Evolutionary conservation across 257 asterid genomes (phyloP).

Genomic region (Handroanthus guayacan): DNA sequence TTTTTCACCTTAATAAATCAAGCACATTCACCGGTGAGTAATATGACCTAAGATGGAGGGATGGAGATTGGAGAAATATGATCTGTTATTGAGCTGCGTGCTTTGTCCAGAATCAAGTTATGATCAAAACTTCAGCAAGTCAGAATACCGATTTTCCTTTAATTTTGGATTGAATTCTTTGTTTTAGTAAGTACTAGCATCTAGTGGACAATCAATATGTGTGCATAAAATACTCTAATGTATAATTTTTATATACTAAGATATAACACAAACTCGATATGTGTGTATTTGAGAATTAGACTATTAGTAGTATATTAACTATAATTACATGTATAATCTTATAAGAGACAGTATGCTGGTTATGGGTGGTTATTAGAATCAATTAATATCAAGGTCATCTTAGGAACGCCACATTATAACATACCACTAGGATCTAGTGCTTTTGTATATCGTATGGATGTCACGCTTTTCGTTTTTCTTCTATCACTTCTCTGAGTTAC

Average conservation of each 20-base stretch:
- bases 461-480: neutral
- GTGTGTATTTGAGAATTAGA: no score
- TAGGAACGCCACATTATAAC: no score
- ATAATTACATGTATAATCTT: no score
- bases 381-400: no score
- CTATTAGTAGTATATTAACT: no score
- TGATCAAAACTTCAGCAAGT: neutral
- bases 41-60: neutral
- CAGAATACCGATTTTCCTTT: neutral
- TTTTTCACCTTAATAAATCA: neutral
- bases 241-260: no score
- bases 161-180: neutral
- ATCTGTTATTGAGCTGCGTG: neutral
- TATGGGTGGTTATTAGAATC: no score
- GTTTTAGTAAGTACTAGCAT: neutral
- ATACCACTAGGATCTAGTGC: no score
- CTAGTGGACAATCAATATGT: no score
- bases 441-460: neutral
- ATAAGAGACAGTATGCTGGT: no score
- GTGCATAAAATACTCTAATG: no score
- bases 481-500: neutral
- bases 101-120: neutral
- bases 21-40: neutral
- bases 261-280: no score
- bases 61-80: neutral